Base-by-base conservation (phyloP, 2,329 filamentous ascomycete species). In the Berkeleyomyces basicola region DNA sequence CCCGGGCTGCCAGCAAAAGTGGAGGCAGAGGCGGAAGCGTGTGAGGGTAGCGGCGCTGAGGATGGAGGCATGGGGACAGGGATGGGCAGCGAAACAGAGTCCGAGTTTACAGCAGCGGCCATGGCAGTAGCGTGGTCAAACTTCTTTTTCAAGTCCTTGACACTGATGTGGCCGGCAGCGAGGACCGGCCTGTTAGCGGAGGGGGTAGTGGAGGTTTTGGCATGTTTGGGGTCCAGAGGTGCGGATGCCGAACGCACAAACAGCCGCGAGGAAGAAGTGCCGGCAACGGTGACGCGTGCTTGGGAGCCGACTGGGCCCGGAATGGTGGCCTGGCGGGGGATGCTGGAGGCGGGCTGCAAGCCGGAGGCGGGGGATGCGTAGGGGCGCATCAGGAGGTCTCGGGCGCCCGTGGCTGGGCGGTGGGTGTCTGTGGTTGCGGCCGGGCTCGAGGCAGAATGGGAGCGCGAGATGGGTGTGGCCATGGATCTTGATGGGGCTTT, bases 81-180 rank as follows among this genome's bases (percentile, higher is more conserved):
- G 49, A 42, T 42, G 16, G 47, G 61, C 39, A 9, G 40, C 57
- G 63, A 59, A 42, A 40, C 55, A 51, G 39, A 53, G 33, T 51
- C 60, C 44, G 44, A 49, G 16, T 37, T 42, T 37, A 7, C 40
- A 61, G 65, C 63, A 33, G 70, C 66, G 57, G 72, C 75, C 67
- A 78, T 83, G 51, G 51, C 51, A 55, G 51, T 55, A 55, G 51
- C 51, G 69, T 85, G 82, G 72, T 92, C 87, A 74, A 92, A 93
- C 62, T 82, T 84, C 72, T 85, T 88, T 69, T 88, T 84, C 66
- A 93, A 77, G 70, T 93, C 88, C 73, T 86, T 89, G 67, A 93
- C 87, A 65, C 86, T 91, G n/a, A 65, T 65, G 7, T 65, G 64
- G 23, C 61, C 61, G 11, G 63, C 37, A 16, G 55, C 60, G 16